phyloP scores from a whole-genome alignment of 208 protist species.

The Leishmania lainsoni region DNA sequence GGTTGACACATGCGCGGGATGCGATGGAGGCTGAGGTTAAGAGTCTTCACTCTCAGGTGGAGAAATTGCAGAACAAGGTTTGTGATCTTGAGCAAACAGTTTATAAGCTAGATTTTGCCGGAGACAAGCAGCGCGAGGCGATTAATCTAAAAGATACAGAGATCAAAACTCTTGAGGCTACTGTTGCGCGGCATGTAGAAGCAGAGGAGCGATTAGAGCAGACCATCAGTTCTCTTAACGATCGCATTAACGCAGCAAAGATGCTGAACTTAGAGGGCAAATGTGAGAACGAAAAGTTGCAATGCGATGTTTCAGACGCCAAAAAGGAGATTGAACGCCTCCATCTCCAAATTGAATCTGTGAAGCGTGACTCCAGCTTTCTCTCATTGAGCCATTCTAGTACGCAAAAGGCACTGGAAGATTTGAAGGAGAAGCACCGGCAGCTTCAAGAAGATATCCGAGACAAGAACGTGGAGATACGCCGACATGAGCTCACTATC shows the following conservation, averaged over 20 bases:
- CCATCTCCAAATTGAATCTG: constrained; percentile 44
- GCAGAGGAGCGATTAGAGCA: constrained; percentile 71
- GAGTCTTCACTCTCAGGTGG: constrained; percentile 43
- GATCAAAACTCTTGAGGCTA: constrained; percentile 57
- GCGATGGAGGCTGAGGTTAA: constrained; percentile 44
- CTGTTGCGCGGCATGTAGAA: constrained; percentile 41
- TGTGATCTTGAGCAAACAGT: constrained; percentile 70
- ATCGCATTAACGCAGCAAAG: constrained; percentile 71
- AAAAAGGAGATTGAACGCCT: constrained; percentile 64
- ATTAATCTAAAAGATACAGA: constrained; percentile 76
- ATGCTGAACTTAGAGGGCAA: constrained; percentile 70
- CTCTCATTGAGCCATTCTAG: constrained; percentile 40
- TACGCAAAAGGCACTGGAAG: constrained; percentile 58
- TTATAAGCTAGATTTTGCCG: constrained; percentile 68
- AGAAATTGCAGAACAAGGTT: constrained; percentile 62
- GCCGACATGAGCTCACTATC: constrained; percentile 62
- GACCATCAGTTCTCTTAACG: constrained; percentile 69
- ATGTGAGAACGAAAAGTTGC: constrained; percentile 59
- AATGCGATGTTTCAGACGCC: constrained; percentile 55
- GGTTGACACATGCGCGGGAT: constrained; percentile 27
- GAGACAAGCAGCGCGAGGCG: constrained; percentile 65
- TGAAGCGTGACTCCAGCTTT: constrained; percentile 57
- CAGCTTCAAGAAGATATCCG: constrained; percentile 57
- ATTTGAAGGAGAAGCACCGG: constrained; percentile 51
- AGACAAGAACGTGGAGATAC: constrained; percentile 62